A percentile compares a stretch with the other conserved stretches of the same genome.
Conservation (phyloP, 2,329 filamentous ascomycete genomes). For the Didymellaceae sp. region DNA sequence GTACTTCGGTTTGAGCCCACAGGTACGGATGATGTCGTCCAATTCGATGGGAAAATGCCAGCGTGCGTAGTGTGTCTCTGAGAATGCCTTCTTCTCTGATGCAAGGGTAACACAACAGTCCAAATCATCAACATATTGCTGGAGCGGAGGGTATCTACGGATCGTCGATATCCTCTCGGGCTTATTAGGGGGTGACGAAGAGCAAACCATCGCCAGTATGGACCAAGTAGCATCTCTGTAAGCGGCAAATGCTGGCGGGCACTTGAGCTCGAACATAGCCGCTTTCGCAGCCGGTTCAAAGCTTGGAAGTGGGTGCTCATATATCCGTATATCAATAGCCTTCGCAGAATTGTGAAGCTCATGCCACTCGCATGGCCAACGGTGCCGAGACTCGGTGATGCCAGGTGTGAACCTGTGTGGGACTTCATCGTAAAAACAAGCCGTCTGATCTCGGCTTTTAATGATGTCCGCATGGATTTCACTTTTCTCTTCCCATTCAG, state of each 20-base stretch:
- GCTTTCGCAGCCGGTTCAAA: slow-evolving; percentile 47
- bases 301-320: slow-evolving; percentile 60
- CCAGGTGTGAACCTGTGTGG: slow-evolving; percentile 15
- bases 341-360: slow-evolving; percentile 44
- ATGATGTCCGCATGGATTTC: slow-evolving; percentile 10
- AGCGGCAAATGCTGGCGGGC: slow-evolving; percentile 53
- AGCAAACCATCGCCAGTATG: slow-evolving; percentile 51
- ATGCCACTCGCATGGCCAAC: slow-evolving; percentile 39
- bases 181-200: not conserved
- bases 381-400: slow-evolving; percentile 4
- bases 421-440: slow-evolving; percentile 43
- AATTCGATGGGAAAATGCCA: slow-evolving; percentile 51
- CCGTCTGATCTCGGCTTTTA: slow-evolving; percentile 34
- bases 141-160: slow-evolving; percentile 44
- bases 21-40: slow-evolving; percentile 55
- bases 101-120: slow-evolving; percentile 47
- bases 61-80: slow-evolving; percentile 57
- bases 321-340: slow-evolving; percentile 53
- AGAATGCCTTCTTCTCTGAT: slow-evolving; percentile 56
- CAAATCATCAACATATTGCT: slow-evolving; percentile 22
- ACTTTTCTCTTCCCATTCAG: slow-evolving; percentile 48
- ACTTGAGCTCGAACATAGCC: slow-evolving; percentile 60
- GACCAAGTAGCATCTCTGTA: slow-evolving; percentile 63
- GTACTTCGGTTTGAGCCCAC: slow-evolving; percentile 57
- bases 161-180: slow-evolving; percentile 29